These are phyloP conservation scores for Fusarium musae DNA, from an alignment of 2,329 filamentous ascomycete species.

Conservation along the genomic window DNA sequence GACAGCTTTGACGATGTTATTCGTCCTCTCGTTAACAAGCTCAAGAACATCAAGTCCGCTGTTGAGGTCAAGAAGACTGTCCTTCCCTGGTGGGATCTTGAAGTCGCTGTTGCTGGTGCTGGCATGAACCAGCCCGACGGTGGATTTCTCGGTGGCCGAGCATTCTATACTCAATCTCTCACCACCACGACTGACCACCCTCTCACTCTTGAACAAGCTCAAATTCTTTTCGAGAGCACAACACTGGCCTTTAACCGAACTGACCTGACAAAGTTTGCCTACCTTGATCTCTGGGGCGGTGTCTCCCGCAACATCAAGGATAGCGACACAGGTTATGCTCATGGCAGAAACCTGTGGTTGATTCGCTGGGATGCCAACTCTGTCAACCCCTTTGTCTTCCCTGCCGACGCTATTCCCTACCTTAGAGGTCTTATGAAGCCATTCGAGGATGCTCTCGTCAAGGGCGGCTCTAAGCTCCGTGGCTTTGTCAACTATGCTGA, in stretches of 20 bases:
- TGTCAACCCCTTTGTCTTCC: conserved; percentile 18
- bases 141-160: conserved; percentile 35
- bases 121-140: conserved; percentile 39
- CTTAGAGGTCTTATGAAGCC: conserved; percentile 38
- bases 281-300: conserved; percentile 43
- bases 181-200: conserved; percentile 40
- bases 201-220: conserved; percentile 34
- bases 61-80: conserved; percentile 30
- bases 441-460: conserved; percentile 34
- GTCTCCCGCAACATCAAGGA: conserved; percentile 37
- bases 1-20: conserved; percentile 30
- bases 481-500: conserved; percentile 45
- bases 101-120: conserved; percentile 28
- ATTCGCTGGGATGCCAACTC: conserved; percentile 39
- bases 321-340: conserved; percentile 35
- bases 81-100: conserved; percentile 40
- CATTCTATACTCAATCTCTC: conserved; percentile 39
- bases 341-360: conserved; percentile 41
- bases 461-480: conserved; percentile 34
- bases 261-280: conserved; percentile 35
- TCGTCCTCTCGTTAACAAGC: conserved; percentile 19
- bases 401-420: conserved; percentile 34
- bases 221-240: conserved; percentile 29
- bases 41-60: conserved; percentile 22
- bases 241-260: conserved; percentile 40